Evolutionary conservation across 768 basidiomycete genomes (phyloP), one percentile per base, ranked within the genome.

Genomic region (Pholiota molesta): DNA sequence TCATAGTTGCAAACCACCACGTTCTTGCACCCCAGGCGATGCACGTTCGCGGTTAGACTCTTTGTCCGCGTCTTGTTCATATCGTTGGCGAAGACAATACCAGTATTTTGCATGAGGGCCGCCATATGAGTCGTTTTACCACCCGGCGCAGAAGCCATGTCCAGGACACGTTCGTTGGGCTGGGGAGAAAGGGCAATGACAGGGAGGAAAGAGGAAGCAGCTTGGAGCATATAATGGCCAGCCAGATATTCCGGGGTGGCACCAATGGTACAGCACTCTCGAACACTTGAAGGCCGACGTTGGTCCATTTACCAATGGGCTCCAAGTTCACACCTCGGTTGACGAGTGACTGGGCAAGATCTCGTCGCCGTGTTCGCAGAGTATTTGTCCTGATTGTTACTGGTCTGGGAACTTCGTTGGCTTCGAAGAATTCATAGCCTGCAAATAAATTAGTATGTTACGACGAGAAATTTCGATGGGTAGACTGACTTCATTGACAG

Each of bases 341-440:
- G 68, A 99, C 89, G 37, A 99, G 82, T 0, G 89, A 84, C 75
- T 99, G 97, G 1, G 94, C 97, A 61, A 99, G 86, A 74, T 99
- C 97, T 52, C 97, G 87, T 67, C 97, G 83, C 64, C 97, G 86
- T 1, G 95, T 95, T 60, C 93, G 92, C 19, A 99, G 85, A 5
- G 96, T 99, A 74, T 99, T 99, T 37, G 96, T 95, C 62, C 97
- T 92, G 70, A 99, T 98, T 10, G 97, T 99, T 28, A 99, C 96
- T 6, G 97, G 97, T 65, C 97, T 87, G 16, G 95, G 86, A 5
- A 95, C 86, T 72, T 99, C 97, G 73, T 98, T 98, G 11, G 97
- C 91, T 75, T 98, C 97, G 71, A 99, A 99, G 77, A 99, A 99
- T 70, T 97, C 96, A 99, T 90, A 0, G 97, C 96, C 95, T 97